phyloP scores from a whole-genome alignment of 1,139 yeast species.

The Kurtzmaniella quercitrusa region DNA sequence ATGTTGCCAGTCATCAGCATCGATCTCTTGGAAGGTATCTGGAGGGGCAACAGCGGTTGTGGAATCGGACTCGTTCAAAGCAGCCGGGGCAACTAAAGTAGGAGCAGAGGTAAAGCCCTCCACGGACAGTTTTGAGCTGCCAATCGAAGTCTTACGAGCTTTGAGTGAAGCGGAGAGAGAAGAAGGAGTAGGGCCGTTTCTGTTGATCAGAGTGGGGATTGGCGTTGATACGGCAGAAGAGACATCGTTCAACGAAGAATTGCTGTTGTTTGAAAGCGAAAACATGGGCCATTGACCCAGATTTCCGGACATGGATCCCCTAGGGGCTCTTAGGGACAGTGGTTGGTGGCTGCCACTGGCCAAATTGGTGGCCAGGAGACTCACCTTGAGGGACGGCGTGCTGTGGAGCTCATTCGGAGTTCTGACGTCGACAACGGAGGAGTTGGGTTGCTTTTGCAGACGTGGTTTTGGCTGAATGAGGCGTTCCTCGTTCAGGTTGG shows the following conservation, averaged over 20 bases:
- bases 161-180: not conserved
- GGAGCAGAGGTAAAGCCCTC: not conserved
- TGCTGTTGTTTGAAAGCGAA: slow-evolving; percentile 4
- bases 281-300: slow-evolving; percentile 5
- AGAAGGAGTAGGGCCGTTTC: not conserved
- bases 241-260: not conserved
- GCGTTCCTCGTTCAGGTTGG: slow-evolving; percentile 15
- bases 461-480: slow-evolving; percentile 47
- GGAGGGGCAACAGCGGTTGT: not conserved
- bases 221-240: not conserved
- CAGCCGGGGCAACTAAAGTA: not conserved
- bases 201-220: not conserved
- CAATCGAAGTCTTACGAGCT: not conserved
- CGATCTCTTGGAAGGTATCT: slow-evolving; percentile 6
- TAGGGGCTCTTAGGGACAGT: not conserved
- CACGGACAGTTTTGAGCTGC: no score
- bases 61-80: not conserved
- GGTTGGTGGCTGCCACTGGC: slow-evolving; percentile 7
- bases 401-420: slow-evolving; percentile 26
- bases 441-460: slow-evolving; percentile 2
- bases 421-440: slow-evolving; percentile 32
- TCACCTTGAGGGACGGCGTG: slow-evolving; percentile 38
- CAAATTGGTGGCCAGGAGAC: slow-evolving; percentile 31
- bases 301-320: not conserved
- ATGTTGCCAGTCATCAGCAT: slow-evolving; percentile 13